phyloP scores from a whole-genome alignment of 2,329 filamentous ascomycete genomes.

The Didymellaceae sp. region DNA sequence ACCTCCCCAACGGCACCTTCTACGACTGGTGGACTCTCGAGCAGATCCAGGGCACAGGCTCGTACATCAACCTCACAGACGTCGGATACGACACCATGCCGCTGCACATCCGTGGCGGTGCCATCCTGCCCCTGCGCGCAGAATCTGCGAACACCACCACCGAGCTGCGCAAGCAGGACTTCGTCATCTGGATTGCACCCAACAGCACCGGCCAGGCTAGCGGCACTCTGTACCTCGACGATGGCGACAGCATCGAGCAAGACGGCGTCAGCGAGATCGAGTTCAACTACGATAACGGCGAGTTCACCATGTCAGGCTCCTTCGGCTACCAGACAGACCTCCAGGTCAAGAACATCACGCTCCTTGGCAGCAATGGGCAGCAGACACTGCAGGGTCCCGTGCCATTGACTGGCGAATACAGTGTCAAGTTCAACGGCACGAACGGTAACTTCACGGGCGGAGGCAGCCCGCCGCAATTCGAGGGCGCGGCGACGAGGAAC shows the following conservation, averaged over 20 bases:
- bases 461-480: conserved; percentile 15
- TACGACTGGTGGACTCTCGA: conserved; percentile 65
- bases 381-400: conserved; percentile 61
- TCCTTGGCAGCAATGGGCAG: conserved; percentile 46
- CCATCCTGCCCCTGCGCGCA: conserved; percentile 66
- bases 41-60: conserved; percentile 56
- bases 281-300: conserved; percentile 65
- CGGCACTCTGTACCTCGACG: conserved; percentile 77
- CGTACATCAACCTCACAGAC: conserved; percentile 53
- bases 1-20: conserved; percentile 64
- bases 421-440: conserved; percentile 17
- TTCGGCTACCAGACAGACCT: conserved; percentile 58
- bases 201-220: conserved; percentile 66
- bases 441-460: conserved; percentile 4
- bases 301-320: conserved; percentile 59
- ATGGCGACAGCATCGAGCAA: conserved; percentile 72
- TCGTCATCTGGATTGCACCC: conserved; percentile 74
- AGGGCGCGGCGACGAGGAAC: conserved; percentile 7
- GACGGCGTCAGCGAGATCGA: conserved; percentile 60
- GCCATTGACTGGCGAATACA: conserved; percentile 24
- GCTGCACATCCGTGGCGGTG: conserved; percentile 69
- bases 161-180: conserved; percentile 69
- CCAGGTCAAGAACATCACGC: conserved; percentile 36
- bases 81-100: conserved; percentile 63
- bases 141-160: conserved; percentile 66